Evolutionary conservation across 345 rosid genomes (phyloP).

Genomic region (rapeseed (Brassica napus)): DNA sequence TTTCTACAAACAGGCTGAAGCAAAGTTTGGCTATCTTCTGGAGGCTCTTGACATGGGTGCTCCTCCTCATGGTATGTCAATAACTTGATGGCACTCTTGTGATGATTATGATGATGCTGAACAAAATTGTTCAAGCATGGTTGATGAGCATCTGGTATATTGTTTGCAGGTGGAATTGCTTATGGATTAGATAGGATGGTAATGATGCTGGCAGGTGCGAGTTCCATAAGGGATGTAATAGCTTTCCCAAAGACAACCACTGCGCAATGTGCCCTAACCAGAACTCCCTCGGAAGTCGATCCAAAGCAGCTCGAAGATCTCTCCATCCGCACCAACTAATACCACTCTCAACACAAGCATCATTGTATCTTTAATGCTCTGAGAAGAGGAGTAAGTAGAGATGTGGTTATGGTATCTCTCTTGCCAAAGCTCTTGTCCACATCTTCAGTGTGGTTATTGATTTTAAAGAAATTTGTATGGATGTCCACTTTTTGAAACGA

Average conservation of each 20-base stretch:
- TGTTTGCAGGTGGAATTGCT: no score
- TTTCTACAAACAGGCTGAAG: no score
- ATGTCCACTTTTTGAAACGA: conserved; percentile 14
- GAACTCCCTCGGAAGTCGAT: conserved; percentile 92
- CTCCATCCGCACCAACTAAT: conserved; percentile 47
- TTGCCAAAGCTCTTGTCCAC: conserved; percentile 18
- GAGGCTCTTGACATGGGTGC: no score
- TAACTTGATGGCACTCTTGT: no score
- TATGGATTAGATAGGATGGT: no score
- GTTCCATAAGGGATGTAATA: no score
- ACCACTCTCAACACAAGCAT: conserved; percentile 27
- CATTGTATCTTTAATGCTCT: background rate
- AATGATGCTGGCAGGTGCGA: no score
- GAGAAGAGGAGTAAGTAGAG: background rate
- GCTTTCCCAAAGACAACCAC: conserved; percentile 56
- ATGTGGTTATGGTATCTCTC: background rate
- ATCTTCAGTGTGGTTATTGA: background rate
- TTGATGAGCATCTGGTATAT: no score
- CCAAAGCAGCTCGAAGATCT: conserved; percentile 78
- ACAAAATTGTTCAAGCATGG: no score
- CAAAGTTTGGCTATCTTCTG: no score
- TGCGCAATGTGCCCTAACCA: conserved; percentile 91
- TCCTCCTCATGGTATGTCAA: no score
- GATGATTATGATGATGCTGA: no score
- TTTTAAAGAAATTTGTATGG: conserved; percentile 12